phyloP scores from a whole-genome alignment of 2,329 filamentous ascomycete species.

The Phaeoacremonium minimum region DNA sequence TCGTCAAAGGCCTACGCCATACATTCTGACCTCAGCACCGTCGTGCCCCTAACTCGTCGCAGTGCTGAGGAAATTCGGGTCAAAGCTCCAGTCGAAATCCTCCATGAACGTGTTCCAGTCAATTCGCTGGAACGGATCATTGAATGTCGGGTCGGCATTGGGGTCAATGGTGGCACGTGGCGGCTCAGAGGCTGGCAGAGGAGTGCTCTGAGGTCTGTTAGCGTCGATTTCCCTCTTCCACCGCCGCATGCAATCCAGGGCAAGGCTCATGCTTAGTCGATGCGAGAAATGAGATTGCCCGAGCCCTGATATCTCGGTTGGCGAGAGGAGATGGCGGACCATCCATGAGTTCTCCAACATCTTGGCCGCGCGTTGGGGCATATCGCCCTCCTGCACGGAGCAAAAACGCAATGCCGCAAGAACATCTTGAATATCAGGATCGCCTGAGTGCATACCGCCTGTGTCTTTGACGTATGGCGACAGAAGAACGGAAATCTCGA shows the following conservation, averaged over 20 bases:
- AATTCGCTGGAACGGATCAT: constrained; percentile 36
- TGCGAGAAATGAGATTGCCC: constrained; percentile 36
- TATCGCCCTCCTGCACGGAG: constrained; percentile 43
- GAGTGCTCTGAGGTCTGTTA: constrained; percentile 23
- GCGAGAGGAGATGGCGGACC: constrained; percentile 29
- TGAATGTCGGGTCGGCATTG: not conserved
- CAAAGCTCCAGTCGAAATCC: constrained; percentile 42
- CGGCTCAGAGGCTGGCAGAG: not conserved
- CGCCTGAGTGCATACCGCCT: constrained; percentile 12
- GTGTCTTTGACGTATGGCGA: constrained; percentile 34
- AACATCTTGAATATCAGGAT: constrained; percentile 18
- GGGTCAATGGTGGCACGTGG: constrained; percentile 8
- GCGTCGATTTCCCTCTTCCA: constrained; percentile 39
- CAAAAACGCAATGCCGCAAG: constrained; percentile 32
- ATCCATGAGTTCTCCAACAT: constrained; percentile 47
- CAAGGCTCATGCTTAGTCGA: constrained; percentile 43
- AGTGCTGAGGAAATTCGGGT: constrained; percentile 8
- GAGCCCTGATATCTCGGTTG: constrained; percentile 26
- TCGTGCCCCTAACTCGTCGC: too few species aligned
- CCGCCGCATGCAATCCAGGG: constrained; percentile 43
- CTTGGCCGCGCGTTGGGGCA: constrained; percentile 37
- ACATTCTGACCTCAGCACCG: too few species aligned
- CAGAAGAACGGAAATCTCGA: constrained; percentile 40
- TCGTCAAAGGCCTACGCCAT: too few species aligned
- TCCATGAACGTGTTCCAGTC: constrained; percentile 48